These are phyloP conservation scores for Strobilomyces confusus DNA, from an alignment of 768 basidiomycete species.

Conservation along the genomic window DNA sequence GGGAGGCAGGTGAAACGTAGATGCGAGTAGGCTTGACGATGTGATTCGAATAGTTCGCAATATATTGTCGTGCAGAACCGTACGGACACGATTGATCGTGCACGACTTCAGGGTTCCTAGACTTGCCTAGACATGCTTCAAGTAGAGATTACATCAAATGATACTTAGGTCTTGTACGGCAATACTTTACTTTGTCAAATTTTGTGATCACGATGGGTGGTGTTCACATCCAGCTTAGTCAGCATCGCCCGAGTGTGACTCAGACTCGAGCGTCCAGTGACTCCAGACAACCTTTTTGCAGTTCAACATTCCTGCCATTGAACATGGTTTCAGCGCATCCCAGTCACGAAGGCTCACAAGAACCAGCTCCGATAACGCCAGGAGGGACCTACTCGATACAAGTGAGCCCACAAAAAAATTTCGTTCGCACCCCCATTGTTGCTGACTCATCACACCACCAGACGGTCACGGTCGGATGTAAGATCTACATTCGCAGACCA, in stretches of 20 bases:
- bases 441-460: slow-evolving; percentile 40
- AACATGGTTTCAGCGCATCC: slow-evolving; percentile 30
- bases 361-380: slow-evolving; percentile 63
- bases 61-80: too few species aligned
- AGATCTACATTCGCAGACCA: slow-evolving; percentile 86
- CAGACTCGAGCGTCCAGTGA: not conserved
- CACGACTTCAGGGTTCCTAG: too few species aligned
- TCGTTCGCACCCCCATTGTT: slow-evolving; percentile 26
- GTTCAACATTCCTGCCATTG: not conserved
- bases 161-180: too few species aligned
- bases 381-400: slow-evolving; percentile 77
- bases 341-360: slow-evolving; percentile 33
- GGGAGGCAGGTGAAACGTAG: too few species aligned
- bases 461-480: slow-evolving; percentile 92
- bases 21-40: too few species aligned
- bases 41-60: too few species aligned
- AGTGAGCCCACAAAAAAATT: slow-evolving; percentile 39
- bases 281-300: slow-evolving; percentile 1
- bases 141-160: too few species aligned
- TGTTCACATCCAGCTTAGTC: slow-evolving; percentile 28
- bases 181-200: too few species aligned
- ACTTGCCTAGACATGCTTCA: too few species aligned
- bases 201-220: too few species aligned
- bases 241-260: slow-evolving; percentile 3
- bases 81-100: too few species aligned